Conservation (phyloP, 306 rosid genomes). For the Alnus rubra region DNA sequence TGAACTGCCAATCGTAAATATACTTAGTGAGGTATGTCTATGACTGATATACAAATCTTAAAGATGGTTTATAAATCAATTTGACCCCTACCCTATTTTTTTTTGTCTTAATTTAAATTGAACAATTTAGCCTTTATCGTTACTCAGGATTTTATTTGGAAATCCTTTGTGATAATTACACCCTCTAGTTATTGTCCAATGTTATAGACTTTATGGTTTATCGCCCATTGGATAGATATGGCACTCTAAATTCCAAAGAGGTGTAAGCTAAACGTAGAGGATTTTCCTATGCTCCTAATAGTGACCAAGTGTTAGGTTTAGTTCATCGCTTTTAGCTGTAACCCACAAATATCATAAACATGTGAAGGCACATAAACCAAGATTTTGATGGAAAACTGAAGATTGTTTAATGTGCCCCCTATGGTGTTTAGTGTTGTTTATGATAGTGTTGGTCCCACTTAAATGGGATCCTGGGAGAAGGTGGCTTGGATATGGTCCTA, state of each 20-base stretch:
- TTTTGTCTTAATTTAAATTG: background rate
- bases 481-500: too few species aligned
- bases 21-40: slow-evolving; percentile 25
- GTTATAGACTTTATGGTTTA: background rate
- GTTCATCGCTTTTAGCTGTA: background rate
- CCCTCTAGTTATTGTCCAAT: background rate
- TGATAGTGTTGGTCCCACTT: background rate
- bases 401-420: background rate
- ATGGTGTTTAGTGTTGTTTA: background rate
- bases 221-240: background rate
- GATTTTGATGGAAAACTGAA: background rate
- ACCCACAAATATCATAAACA: background rate
- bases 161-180: background rate
- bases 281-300: background rate
- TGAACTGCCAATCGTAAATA: slow-evolving; percentile 26
- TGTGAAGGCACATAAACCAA: background rate
- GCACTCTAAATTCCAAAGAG: background rate
- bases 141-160: background rate
- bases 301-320: background rate
- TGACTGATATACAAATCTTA: background rate
- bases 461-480: too few species aligned
- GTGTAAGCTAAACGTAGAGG: background rate
- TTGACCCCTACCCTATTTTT: too few species aligned
- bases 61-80: background rate
- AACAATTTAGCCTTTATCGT: background rate